Conservation (phyloP, 495 filamentous ascomycete species). For the Lindgomyces ingoldianus region DNA sequence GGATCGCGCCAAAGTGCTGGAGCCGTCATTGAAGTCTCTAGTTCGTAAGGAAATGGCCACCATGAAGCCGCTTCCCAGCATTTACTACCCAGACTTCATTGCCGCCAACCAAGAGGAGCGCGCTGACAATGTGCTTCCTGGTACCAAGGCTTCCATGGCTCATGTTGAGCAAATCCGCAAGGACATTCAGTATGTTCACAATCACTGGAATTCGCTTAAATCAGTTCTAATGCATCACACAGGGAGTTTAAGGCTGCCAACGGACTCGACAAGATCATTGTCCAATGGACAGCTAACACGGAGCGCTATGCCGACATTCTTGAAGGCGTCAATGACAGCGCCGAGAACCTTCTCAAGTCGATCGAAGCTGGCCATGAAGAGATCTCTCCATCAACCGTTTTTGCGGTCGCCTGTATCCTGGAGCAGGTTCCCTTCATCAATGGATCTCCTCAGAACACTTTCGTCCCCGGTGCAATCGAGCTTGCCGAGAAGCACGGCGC, state of each 20-base stretch:
- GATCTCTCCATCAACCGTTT: constrained; percentile 90
- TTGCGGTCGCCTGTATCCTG: constrained; percentile 90
- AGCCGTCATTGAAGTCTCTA: constrained; percentile 83
- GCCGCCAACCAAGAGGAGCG: constrained; percentile 97
- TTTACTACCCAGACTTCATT: constrained; percentile 99
- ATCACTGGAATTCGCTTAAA: background rate
- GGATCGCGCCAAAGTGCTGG: constrained; percentile 92
- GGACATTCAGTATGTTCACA: constrained; percentile 76
- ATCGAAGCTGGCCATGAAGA: constrained; percentile 86
- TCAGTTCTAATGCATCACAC: constrained; percentile 2
- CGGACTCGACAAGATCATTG: constrained; percentile 89
- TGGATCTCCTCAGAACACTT: constrained; percentile 98
- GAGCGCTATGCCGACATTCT: constrained; percentile 92
- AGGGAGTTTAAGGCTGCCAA: constrained; percentile 89
- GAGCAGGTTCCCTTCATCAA: constrained; percentile 97
- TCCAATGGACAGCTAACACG: constrained; percentile 99
- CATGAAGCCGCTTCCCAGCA: constrained; percentile 87
- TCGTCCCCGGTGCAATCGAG: constrained; percentile 88
- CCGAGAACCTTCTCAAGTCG: constrained; percentile 85
- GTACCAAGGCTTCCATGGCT: constrained; percentile 76
- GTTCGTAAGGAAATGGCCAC: constrained; percentile 90
- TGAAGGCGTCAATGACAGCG: constrained; percentile 91
- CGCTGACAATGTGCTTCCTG: constrained; percentile 86
- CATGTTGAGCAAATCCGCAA: constrained; percentile 93
- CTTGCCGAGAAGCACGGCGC: constrained; percentile 84